Conservation (phyloP, 73 alveolate genomes). For the Paramecium biaurelia region DNA sequence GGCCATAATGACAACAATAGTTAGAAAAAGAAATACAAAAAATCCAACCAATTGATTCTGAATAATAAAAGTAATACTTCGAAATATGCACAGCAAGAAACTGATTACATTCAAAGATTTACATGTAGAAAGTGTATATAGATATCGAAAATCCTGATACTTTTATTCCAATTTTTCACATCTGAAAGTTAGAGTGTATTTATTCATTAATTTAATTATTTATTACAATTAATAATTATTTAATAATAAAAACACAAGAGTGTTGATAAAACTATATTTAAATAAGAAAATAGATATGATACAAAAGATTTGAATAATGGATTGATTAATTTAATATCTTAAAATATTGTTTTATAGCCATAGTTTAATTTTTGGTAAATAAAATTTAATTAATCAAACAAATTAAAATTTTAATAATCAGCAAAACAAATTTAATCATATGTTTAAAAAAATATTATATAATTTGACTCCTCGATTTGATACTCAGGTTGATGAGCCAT, state of each 20-base stretch:
- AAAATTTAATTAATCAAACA: too few relatives aligned
- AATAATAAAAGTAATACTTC: not conserved
- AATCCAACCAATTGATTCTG: not conserved
- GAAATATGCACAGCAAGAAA: not conserved
- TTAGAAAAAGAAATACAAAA: not conserved
- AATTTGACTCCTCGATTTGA: not conserved
- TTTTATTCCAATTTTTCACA: not conserved
- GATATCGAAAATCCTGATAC: not conserved
- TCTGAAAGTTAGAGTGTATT: not conserved
- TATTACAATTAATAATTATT: not conserved
- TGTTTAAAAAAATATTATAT: too few relatives aligned
- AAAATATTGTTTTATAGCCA: too few relatives aligned
- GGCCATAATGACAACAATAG: not conserved
- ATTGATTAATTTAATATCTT: not conserved
- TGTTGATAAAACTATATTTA: too few relatives aligned
- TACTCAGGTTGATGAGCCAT: not conserved
- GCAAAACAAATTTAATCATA: not conserved
- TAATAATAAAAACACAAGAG: too few relatives aligned
- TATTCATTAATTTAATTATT: not conserved
- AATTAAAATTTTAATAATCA: not conserved
- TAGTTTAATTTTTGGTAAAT: too few relatives aligned
- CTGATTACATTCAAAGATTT: not conserved
- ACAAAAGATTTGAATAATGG: too few relatives aligned
- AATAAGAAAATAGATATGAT: too few relatives aligned
- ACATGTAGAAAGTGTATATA: not conserved